These are phyloP conservation scores for Meyerozyma carpophila DNA, from an alignment of 1,139 yeast species.

Conservation along the genomic window DNA sequence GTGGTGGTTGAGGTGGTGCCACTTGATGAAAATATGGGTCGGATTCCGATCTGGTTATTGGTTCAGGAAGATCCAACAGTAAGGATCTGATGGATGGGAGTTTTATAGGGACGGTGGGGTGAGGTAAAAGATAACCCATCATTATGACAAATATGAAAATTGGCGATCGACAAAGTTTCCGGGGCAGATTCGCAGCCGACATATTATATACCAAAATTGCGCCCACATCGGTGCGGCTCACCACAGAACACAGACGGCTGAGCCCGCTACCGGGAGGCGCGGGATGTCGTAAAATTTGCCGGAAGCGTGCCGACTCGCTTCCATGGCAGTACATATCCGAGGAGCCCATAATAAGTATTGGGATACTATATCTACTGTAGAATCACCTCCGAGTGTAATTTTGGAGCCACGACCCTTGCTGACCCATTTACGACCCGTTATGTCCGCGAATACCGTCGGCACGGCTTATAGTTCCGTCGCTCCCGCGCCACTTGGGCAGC, in stretches of 20 bases:
- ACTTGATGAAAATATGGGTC: neutral
- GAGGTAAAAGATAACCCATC: slow-evolving; percentile 3
- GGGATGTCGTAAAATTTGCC: neutral
- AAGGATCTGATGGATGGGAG: slow-evolving; percentile 28
- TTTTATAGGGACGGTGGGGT: slow-evolving; percentile 4
- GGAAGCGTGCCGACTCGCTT: neutral
- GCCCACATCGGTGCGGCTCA: neutral
- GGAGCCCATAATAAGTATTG: too few relatives aligned
- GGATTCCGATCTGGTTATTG: slow-evolving; percentile 3
- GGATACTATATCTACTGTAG: too few relatives aligned
- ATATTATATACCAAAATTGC: neutral
- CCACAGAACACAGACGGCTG: neutral
- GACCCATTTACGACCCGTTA: neutral
- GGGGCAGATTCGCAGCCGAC: neutral
- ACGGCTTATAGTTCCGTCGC: neutral
- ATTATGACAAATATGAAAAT: neutral
- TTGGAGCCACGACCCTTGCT: too few relatives aligned
- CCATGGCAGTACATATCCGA: too few relatives aligned
- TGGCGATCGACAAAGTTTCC: neutral
- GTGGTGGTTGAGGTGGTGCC: neutral
- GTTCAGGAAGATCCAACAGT: slow-evolving; percentile 20
- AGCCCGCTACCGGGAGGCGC: slow-evolving; percentile 1
- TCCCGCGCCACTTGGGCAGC: slow-evolving; percentile 1
- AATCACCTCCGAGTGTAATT: neutral
- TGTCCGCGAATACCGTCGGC: neutral